Evolutionary conservation across 177 flowering plant genomes (phyloP).

Genomic region (Vitis hybrid): DNA sequence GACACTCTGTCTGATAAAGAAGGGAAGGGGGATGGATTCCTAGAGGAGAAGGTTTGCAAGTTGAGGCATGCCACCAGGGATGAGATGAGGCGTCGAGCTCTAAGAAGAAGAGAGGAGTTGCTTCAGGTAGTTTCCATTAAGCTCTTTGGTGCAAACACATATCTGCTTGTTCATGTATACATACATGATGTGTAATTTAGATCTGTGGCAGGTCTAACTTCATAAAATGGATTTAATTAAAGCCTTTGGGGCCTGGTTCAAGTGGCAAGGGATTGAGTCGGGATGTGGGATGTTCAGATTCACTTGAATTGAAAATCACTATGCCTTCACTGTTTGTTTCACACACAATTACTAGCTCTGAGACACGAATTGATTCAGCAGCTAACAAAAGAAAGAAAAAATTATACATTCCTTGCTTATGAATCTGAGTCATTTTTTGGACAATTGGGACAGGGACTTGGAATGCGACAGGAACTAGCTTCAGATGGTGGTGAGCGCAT

Average conservation of each 20-base stretch:
- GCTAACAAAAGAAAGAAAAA: neutral
- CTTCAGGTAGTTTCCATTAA: constrained; percentile 63
- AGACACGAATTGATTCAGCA: neutral
- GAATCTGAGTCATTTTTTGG: neutral
- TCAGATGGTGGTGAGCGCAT: constrained; percentile 96
- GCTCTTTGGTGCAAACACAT: neutral
- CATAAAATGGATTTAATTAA: no score
- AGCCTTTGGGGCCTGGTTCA: no score
- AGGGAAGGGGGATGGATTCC: constrained; percentile 82
- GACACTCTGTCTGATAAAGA: constrained; percentile 87
- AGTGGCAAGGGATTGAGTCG: no score
- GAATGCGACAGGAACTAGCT: constrained; percentile 78
- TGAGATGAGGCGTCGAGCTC: constrained; percentile 91
- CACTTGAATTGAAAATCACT: no score
- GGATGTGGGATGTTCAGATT: no score
- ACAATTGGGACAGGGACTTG: constrained; percentile 59
- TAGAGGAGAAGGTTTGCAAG: constrained; percentile 65
- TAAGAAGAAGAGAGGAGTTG: constrained; percentile 72
- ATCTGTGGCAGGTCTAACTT: no score
- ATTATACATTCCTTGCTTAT: neutral
- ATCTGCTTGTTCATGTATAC: no score
- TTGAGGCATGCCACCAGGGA: constrained; percentile 91
- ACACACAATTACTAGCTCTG: neutral
- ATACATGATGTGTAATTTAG: no score
- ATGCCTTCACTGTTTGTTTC: no score